These are phyloP conservation scores for Chrysanthemum makinoi DNA, from an alignment of 129 eudicot species.

Conservation along the genomic window DNA sequence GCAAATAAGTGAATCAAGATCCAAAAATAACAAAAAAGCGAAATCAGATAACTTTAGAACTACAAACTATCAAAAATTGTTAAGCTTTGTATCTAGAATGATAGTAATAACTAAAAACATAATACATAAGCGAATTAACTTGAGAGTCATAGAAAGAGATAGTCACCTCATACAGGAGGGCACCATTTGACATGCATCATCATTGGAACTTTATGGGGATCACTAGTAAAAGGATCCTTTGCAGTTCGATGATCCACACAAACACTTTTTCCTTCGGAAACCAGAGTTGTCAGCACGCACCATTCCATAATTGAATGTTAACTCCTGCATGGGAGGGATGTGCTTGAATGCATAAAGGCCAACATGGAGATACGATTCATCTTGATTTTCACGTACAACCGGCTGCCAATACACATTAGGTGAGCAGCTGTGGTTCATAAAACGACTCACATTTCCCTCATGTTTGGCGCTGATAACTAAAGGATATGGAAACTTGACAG, in stretches of 20 bases:
- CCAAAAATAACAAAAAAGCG: constrained; percentile 1
- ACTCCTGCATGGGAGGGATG: constrained; percentile 93
- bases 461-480: constrained; percentile 64
- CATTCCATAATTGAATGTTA: constrained; percentile 76
- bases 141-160: background rate
- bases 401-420: constrained; percentile 93
- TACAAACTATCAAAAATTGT: background rate
- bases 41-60: background rate
- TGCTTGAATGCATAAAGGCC: constrained; percentile 78
- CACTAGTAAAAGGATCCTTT: constrained; percentile 67
- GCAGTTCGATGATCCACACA: constrained; percentile 75
- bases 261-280: constrained; percentile 58
- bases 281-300: constrained; percentile 44
- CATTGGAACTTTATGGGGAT: constrained; percentile 1
- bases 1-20: background rate
- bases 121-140: background rate
- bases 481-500: constrained; percentile 51
- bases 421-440: constrained; percentile 93
- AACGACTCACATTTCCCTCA: constrained; percentile 88
- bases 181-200: constrained; percentile 23
- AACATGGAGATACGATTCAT: constrained; percentile 60
- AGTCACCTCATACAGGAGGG: constrained; percentile 16
- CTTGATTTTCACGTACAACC: constrained; percentile 54
- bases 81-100: background rate
- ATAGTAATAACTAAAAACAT: background rate